Evolutionary conservation across 2,329 filamentous ascomycete genomes (phyloP).

Genomic region (Emydomyces testavorans): DNA sequence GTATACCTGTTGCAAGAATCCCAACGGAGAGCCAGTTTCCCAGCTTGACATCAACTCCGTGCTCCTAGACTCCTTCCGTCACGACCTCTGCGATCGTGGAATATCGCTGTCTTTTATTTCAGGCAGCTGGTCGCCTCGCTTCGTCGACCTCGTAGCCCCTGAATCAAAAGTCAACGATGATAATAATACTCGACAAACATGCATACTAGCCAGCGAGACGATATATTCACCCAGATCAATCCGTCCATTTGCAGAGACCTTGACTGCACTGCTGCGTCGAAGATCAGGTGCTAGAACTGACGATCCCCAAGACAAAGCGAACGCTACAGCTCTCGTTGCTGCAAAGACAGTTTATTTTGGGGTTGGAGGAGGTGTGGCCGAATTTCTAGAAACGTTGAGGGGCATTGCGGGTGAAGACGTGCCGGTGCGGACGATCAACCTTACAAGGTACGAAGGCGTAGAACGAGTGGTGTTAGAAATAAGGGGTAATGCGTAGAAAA

Average conservation of each 20-base stretch:
- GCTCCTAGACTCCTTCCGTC: slow-evolving; percentile 37
- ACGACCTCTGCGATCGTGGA: slow-evolving; percentile 30
- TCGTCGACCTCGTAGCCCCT: slow-evolving; percentile 32
- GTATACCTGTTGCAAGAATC: slow-evolving; percentile 18
- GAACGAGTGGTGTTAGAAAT: slow-evolving; percentile 36
- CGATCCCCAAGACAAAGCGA: slow-evolving; percentile 9
- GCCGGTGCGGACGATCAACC: slow-evolving; percentile 19
- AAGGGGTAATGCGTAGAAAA: background rate
- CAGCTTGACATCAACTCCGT: slow-evolving; percentile 41
- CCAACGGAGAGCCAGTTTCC: slow-evolving; percentile 24
- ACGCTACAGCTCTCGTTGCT: slow-evolving; percentile 44
- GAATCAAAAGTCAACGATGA: background rate
- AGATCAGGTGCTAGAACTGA: background rate
- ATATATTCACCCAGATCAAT: slow-evolving; percentile 51
- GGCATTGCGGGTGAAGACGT: slow-evolving; percentile 15
- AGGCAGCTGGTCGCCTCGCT: slow-evolving; percentile 46
- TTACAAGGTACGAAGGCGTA: slow-evolving; percentile 35
- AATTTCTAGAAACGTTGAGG: slow-evolving; percentile 36
- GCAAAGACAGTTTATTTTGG: slow-evolving; percentile 58
- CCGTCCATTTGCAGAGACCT: slow-evolving; percentile 43
- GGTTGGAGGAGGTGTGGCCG: slow-evolving; percentile 54
- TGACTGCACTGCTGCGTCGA: slow-evolving; percentile 41
- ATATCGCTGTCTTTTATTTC: slow-evolving; percentile 47
- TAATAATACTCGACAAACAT: slow-evolving; percentile 25
- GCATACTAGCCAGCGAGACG: slow-evolving; percentile 52